Conservation (phyloP, 2,329 filamentous ascomycete genomes). For the Diaporthe citri region DNA sequence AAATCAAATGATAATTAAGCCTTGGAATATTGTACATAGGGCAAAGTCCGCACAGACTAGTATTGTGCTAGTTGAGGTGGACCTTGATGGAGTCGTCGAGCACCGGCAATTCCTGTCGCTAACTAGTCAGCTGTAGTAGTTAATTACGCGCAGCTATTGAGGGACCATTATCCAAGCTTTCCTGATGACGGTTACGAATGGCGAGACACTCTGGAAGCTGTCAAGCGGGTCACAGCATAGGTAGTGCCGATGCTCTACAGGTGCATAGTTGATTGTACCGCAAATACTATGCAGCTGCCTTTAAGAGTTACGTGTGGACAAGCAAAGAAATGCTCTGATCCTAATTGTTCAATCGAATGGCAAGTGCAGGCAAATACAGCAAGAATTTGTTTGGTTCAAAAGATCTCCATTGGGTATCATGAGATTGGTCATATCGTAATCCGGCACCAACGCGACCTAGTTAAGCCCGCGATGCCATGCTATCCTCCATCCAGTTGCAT, state of each 20-base stretch:
- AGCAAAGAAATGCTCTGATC: no score
- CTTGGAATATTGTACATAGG: no score
- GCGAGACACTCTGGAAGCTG: neutral
- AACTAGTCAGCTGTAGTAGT: neutral
- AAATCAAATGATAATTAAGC: no score
- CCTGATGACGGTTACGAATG: neutral
- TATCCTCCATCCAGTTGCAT: neutral
- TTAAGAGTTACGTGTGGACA: neutral
- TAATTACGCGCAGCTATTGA: neutral
- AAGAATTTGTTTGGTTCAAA: neutral
- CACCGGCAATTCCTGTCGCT: neutral
- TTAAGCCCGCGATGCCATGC: neutral
- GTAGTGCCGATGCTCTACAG: neutral
- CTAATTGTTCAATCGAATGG: neutral
- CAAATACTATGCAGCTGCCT: neutral
- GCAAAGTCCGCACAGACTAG: neutral
- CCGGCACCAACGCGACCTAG: conserved; percentile 1
- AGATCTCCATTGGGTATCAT: conserved; percentile 34
- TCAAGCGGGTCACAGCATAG: neutral
- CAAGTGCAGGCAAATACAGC: neutral
- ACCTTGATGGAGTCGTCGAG: neutral
- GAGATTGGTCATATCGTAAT: conserved; percentile 27
- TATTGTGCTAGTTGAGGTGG: neutral
- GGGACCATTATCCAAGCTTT: neutral
- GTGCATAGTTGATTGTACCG: neutral